Percentiles rank a stretch among this genome's conserved stretches.
These are phyloP conservation scores for Setaria italica DNA, from an alignment of 202 grass and related monocot genomes.

Conservation along the genomic window DNA sequence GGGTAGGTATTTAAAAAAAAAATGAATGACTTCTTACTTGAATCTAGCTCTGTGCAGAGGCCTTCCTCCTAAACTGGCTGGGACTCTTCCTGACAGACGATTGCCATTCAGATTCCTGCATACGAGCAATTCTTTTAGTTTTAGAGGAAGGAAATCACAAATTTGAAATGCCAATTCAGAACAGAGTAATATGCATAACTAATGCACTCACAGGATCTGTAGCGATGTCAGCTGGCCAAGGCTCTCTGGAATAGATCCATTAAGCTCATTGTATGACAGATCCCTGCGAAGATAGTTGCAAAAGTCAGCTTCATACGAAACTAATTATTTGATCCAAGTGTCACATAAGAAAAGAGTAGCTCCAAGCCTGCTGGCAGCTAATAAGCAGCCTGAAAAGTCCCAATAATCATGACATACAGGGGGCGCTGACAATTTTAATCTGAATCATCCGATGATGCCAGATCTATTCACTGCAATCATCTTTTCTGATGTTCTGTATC, in stretches of 20 bases:
- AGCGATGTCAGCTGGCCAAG: constrained; percentile 73
- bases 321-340: neutral
- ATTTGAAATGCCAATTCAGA: neutral
- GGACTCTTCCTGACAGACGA: constrained; percentile 87
- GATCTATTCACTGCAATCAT: neutral
- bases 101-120: constrained; percentile 96
- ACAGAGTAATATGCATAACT: constrained; percentile 30
- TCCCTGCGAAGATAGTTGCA: constrained; percentile 58
- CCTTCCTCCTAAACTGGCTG: constrained; percentile 83
- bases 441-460: constrained; percentile 3
- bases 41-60: constrained; percentile 96
- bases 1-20: neutral
- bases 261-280: constrained; percentile 86
- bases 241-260: constrained; percentile 93
- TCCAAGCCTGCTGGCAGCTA: neutral
- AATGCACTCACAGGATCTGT: constrained; percentile 74
- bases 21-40: constrained; percentile 64
- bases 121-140: constrained; percentile 24
- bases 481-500: constrained; percentile 10
- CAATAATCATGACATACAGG: constrained; percentile 11
- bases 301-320: constrained; percentile 23
- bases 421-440: neutral
- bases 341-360: no score
- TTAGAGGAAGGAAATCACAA: constrained; percentile 5
- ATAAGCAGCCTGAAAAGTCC: constrained; percentile 13